These are phyloP conservation scores for Casuarina cunninghamiana DNA, from an alignment of 306 rosid species.

Conservation along the genomic window DNA sequence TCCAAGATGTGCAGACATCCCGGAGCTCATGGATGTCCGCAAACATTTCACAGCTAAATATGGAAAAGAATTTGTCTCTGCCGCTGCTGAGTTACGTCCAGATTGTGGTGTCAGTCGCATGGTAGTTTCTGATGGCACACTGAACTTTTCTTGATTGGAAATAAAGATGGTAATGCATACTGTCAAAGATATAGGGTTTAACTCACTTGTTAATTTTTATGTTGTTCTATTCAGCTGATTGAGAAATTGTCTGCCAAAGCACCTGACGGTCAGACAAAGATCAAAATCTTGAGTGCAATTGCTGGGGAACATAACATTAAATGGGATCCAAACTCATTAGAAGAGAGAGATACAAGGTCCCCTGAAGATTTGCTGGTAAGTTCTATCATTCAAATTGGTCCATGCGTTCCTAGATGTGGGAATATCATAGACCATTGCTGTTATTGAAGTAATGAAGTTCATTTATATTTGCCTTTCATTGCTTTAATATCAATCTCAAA, in stretches of 20 bases:
- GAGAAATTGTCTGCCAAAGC: conserved; percentile 94
- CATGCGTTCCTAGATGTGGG: conserved; percentile 23
- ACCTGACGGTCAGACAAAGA: conserved; percentile 84
- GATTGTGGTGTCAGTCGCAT: conserved; percentile 92
- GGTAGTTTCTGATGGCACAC: conserved; percentile 44
- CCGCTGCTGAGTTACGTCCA: conserved; percentile 86
- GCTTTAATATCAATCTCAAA: conserved; percentile 15
- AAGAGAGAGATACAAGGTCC: conserved; percentile 51
- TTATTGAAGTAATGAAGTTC: background rate
- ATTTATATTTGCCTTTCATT: background rate
- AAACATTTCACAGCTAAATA: conserved; percentile 78
- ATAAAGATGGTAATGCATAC: background rate
- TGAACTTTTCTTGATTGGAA: conserved; percentile 16
- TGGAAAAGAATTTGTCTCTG: conserved; percentile 79
- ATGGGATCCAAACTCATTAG: conserved; percentile 81
- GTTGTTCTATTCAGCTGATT: conserved; percentile 59
- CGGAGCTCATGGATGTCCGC: conserved; percentile 76
- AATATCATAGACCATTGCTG: conserved; percentile 6
- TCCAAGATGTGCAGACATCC: conserved; percentile 87
- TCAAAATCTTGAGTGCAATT: conserved; percentile 70
- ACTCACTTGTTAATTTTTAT: conserved; percentile 26
- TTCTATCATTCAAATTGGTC: conserved; percentile 13
- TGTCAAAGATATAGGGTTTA: conserved; percentile 20
- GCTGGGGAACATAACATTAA: conserved; percentile 90
- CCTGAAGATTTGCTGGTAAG: conserved; percentile 74